phyloP scores from a whole-genome alignment of 139 green algal species.

The Chlamydomonas applanata region DNA sequence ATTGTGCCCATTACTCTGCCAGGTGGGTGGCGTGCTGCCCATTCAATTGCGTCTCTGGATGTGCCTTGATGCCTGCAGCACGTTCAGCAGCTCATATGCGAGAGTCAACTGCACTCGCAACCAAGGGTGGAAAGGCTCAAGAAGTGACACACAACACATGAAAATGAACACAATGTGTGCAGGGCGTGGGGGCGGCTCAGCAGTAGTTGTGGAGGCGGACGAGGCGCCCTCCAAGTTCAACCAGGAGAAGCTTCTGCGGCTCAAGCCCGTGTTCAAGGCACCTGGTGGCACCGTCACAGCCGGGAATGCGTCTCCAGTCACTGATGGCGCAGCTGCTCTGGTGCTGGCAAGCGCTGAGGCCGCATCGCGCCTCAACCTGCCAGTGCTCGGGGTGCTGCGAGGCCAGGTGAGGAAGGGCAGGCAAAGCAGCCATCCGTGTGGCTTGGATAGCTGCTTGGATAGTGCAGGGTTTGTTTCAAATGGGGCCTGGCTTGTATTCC shows the following conservation, averaged over 20 bases:
- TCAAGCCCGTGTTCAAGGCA: constrained; percentile 76
- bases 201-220: constrained; percentile 38
- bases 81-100: too few species aligned
- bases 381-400: constrained; percentile 18
- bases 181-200: background rate
- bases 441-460: too few species aligned
- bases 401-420: constrained; percentile 15
- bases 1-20: constrained; percentile 56
- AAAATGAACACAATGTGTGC: too few species aligned
- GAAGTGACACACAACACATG: too few species aligned
- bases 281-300: constrained; percentile 72
- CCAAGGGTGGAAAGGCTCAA: too few species aligned
- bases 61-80: background rate
- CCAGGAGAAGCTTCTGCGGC: constrained; percentile 63
- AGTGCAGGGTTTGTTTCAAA: too few species aligned
- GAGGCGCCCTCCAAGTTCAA: constrained; percentile 72
- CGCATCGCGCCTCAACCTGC: constrained; percentile 35
- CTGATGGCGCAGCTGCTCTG: constrained; percentile 86
- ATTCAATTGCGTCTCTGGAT: too few species aligned
- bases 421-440: too few species aligned
- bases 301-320: constrained; percentile 84
- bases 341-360: constrained; percentile 58
- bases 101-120: too few species aligned
- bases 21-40: constrained; percentile 2
- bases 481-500: too few species aligned